A percentile compares a stretch with the other conserved stretches of the same genome.
These are phyloP conservation scores for Penicillium sp. DNA, from an alignment of 2,329 filamentous ascomycete species.

Conservation along the genomic window DNA sequence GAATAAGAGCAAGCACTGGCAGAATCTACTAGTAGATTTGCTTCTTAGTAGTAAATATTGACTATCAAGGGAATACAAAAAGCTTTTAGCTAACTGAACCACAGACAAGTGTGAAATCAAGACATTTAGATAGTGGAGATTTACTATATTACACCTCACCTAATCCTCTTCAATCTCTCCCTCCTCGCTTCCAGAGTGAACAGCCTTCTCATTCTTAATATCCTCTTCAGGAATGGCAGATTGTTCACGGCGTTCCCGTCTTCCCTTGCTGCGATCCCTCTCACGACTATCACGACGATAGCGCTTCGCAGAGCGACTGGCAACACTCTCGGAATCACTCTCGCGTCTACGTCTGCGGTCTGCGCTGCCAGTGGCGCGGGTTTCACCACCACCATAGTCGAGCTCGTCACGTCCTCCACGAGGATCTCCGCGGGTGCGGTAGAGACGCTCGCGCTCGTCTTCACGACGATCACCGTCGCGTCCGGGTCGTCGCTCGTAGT, in stretches of 20 bases:
- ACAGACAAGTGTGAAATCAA: no score
- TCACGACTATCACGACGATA: conserved; percentile 47
- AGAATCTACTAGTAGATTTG: no score
- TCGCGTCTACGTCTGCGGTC: conserved; percentile 78
- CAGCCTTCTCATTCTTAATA: conserved; percentile 50
- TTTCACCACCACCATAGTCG: conserved; percentile 78
- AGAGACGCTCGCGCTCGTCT: conserved; percentile 84
- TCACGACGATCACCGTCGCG: conserved; percentile 36
- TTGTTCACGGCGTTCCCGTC: conserved; percentile 57
- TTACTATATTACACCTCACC: conserved; percentile 6
- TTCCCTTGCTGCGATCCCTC: conserved; percentile 45
- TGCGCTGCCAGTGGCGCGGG: conserved; percentile 58
- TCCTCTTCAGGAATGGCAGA: conserved; percentile 40
- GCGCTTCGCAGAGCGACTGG: conserved; percentile 66
- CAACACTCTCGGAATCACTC: conserved; percentile 69
- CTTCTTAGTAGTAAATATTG: no score
- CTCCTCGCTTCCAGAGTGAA: conserved; percentile 91
- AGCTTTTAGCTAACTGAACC: no score
- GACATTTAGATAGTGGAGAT: no score
- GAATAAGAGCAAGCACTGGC: no score
- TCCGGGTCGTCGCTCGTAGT: conserved; percentile 44
- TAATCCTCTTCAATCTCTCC: conserved; percentile 89
- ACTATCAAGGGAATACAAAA: no score
- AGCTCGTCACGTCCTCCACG: conserved; percentile 82
- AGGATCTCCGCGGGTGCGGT: conserved; percentile 79